Evolutionary conservation across 805 yeast genomes (phyloP), one percentile per base, ranked within the genome.

Genomic region (Lipomyces japonicus): DNA sequence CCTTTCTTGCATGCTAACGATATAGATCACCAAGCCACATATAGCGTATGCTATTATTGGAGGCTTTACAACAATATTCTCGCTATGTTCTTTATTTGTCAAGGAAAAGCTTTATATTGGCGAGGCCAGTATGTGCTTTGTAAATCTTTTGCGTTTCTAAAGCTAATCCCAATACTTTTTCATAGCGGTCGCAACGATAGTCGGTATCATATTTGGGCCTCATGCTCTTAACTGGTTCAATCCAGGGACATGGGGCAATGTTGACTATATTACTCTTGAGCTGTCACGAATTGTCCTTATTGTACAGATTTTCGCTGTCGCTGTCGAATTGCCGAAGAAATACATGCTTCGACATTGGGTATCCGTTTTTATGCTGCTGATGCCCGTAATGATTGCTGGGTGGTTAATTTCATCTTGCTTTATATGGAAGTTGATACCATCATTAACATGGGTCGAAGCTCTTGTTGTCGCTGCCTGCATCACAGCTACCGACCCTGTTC

Each of bases 401-500:
- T 89, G 96, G 96, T 68, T 89, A 37, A 71, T 86, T 1, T 82
- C 87, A 24, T 91, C 95, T 0, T 73, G 83, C 2, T 86, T 87
- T 61, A 76, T 87, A 36, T 90, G 89, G 85, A 74, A 76, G 22
- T 69, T 90, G 26, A 81, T 90, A 31, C 91, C 93, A 1, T 78
- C 81, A 6, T 72, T 89, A 50, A 71, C 77, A 48, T 87, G 89
- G 71, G 67, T 85, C 19, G 86, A 81, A 43, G 82, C 87, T 2
- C 74, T 89, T 31, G 74, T 83, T 42, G 80, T 89, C 1, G 78
- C 90, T 28, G 96, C 95, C 1, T 88, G 96, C 65, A 81, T 89
- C 40, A 90, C 96, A 0, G 96, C 96, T 1, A 90, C 97, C 0
- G 97, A 89, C 69, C 97, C 97, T 4, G 93, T 89, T 37, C 74